Conservation (phyloP, 805 yeast genomes). For the Candida tallmaniae region DNA sequence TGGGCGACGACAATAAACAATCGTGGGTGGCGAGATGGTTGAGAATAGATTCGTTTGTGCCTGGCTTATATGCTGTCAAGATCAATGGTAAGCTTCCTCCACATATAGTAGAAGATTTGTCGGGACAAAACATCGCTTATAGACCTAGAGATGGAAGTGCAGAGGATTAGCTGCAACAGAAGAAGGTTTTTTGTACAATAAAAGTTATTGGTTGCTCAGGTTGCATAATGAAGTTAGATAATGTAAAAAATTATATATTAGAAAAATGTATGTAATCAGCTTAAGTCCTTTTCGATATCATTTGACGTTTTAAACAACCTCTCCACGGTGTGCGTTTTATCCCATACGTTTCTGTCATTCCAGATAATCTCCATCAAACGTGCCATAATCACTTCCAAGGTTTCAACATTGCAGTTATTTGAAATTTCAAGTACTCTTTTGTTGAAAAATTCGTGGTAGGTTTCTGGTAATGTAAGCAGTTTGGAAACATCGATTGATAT, state of each 20-base stretch:
- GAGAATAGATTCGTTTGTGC: constrained; percentile 79
- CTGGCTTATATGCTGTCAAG: constrained; percentile 91
- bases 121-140: constrained; percentile 71
- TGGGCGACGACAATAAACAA: constrained; percentile 68
- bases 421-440: constrained; percentile 25
- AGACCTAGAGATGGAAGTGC: constrained; percentile 95
- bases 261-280: constrained; percentile 3
- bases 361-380: constrained; percentile 68
- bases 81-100: constrained; percentile 89
- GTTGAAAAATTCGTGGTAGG: constrained; percentile 19
- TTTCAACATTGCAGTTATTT: constrained; percentile 31
- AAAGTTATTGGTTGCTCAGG: no score
- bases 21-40: constrained; percentile 98
- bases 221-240: no score
- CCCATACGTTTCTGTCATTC: constrained; percentile 52
- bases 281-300: constrained; percentile 9
- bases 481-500: constrained; percentile 3
- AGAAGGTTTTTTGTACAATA: no score
- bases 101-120: constrained; percentile 71
- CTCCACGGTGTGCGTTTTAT: constrained; percentile 36
- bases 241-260: constrained; percentile 1
- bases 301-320: constrained; percentile 22
- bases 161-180: constrained; percentile 45
- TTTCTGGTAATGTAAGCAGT: constrained; percentile 3
- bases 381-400: constrained; percentile 48